Base-by-base conservation (phyloP, 495 filamentous ascomycete species). In the Sabuloglossum arenarium region DNA sequence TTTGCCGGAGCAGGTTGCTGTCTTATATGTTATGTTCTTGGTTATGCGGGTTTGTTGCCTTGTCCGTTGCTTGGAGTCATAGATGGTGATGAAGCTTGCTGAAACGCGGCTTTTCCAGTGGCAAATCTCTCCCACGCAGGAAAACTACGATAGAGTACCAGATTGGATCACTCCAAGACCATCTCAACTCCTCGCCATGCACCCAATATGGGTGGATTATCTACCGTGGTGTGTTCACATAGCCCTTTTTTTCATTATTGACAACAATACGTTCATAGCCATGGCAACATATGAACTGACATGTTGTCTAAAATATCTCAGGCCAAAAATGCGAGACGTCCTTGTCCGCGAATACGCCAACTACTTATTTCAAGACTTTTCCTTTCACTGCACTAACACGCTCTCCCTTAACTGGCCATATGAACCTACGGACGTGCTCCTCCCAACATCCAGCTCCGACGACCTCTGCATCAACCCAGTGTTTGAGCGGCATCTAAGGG, bases 1-100 rank as follows among this genome's bases (percentile, higher is more conserved):
- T n/a, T 72, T 89, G 0, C 86, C 87, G 5, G 86, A 90, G 65
- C 79, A 85, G 60, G 77, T 88, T 3, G 85, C 79, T n/a, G 76
- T 88, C 9, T 71, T 90, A 14, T 86, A 84, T 61, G 67, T 77
- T 63, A 90, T 89, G 85, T 90, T 45, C 29, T 53, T 45, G 24
- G 31, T 56, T 16, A 39, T 56, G 43, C 37, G 42, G 54, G 54
- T 56, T 29, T 29, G 47, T 51, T 27, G 23, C 16, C 47, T 19
- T 19, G 6, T 29, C 28, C n/a, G n/a, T n/a, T 51, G 3, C 45
- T n/a, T 23, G 4, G 1, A 10, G 3, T 49, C 3, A 9, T 25
- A 24, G 27, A 49, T 49, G 45, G 34, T 12, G 34, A 39, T 39
- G 16, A 39, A 49, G n/a, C 23, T 28, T 49, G 25, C 21, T 25